Conservation (phyloP, 306 rosid species). For the Castanea crenata region DNA sequence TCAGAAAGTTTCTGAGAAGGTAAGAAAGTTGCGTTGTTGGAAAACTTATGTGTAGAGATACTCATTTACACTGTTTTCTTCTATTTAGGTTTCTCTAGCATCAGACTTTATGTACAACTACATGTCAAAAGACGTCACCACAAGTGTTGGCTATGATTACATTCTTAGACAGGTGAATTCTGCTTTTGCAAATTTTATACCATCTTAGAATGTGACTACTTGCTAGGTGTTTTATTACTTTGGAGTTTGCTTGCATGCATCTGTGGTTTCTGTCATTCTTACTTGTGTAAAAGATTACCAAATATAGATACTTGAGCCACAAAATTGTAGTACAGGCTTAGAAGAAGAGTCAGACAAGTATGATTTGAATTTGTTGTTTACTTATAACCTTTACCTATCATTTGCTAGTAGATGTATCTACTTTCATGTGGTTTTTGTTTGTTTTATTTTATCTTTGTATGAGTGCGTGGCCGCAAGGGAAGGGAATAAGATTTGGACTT, state of each 20-base stretch:
- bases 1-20: slow-evolving; percentile 96
- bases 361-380: not conserved
- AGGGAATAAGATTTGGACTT: too few relatives aligned
- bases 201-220: not conserved
- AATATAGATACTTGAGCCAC: not conserved
- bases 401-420: too few relatives aligned
- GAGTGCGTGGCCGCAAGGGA: too few relatives aligned
- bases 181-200: not conserved
- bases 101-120: slow-evolving; percentile 91
- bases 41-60: not conserved
- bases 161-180: slow-evolving; percentile 83
- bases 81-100: slow-evolving; percentile 81
- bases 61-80: slow-evolving; percentile 4
- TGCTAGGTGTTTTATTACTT: not conserved
- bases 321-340: not conserved
- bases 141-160: slow-evolving; percentile 91
- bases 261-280: not conserved
- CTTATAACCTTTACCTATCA: not conserved
- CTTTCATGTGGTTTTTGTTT: too few relatives aligned
- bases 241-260: not conserved
- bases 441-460: too few relatives aligned
- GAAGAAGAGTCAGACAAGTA: not conserved
- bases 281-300: not conserved
- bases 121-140: slow-evolving; percentile 83
- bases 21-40: slow-evolving; percentile 30